These are phyloP conservation scores for Syzygium oleosum DNA, from an alignment of 345 rosid genomes.

Conservation along the genomic window DNA sequence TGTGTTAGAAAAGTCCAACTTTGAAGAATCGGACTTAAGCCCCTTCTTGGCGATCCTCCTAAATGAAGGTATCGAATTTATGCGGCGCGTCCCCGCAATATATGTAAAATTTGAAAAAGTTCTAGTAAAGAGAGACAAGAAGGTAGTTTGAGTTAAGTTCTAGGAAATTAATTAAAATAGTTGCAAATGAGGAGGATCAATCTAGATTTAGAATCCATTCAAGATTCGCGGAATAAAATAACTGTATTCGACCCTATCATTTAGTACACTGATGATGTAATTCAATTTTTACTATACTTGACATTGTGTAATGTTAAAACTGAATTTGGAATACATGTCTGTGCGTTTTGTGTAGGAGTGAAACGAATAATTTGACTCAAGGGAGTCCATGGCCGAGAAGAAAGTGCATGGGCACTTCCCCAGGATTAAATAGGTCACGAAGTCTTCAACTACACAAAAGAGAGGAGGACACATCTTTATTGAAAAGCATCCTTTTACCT, in stretches of 20 bases:
- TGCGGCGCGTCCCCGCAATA: not conserved
- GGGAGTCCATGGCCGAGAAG: not conserved
- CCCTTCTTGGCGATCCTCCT: not conserved
- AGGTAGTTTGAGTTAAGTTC: not conserved
- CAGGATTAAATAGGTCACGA: not conserved
- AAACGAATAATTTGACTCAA: not conserved
- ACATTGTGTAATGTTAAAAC: not conserved
- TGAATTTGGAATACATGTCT: not conserved
- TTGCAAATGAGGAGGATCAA: not conserved
- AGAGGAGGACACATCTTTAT: not conserved
- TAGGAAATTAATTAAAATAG: not conserved
- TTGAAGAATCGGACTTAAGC: not conserved
- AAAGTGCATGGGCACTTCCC: not conserved
- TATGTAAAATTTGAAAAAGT: not conserved
- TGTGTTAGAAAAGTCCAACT: not conserved
- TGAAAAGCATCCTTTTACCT: not conserved
- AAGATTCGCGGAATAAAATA: not conserved
- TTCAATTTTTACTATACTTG: not conserved
- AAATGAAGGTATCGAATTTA: fast-evolving
- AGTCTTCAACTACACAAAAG: not conserved
- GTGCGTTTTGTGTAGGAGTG: not conserved
- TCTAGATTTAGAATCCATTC: not conserved
- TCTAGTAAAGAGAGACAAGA: not conserved
- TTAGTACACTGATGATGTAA: not conserved
- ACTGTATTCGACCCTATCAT: not conserved